phyloP scores from a whole-genome alignment of 2,329 filamentous ascomycete genomes.

The Neopestalotiopsis sp. region DNA sequence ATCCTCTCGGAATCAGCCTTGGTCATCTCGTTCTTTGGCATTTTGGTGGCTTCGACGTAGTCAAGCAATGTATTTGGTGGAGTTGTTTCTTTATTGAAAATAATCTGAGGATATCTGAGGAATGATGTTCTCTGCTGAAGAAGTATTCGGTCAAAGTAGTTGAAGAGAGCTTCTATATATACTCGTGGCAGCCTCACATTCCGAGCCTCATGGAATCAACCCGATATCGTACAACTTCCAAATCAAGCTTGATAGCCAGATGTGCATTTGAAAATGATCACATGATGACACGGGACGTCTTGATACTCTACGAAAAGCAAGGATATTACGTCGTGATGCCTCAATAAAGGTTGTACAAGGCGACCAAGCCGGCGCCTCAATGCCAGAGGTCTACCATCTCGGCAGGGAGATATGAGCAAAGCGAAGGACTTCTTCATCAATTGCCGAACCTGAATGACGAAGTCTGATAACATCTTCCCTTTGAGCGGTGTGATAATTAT shows the following conservation, averaged over 20 bases:
- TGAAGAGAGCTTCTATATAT: background rate
- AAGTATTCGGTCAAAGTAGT: background rate
- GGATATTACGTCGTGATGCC: background rate
- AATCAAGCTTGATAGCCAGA: background rate
- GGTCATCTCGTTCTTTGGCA: constrained; percentile 2
- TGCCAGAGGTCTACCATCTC: background rate
- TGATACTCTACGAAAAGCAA: background rate
- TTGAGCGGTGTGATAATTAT: background rate
- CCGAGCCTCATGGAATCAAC: background rate
- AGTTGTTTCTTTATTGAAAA: background rate
- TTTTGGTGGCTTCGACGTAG: background rate
- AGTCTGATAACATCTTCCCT: background rate
- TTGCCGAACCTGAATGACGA: background rate
- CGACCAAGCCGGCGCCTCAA: background rate
- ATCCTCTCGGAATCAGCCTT: constrained; percentile 9
- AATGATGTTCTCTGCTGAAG: background rate
- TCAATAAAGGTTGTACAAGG: background rate
- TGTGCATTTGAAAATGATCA: background rate
- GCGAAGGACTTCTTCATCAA: background rate
- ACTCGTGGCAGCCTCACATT: background rate
- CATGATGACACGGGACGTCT: background rate
- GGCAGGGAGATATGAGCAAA: background rate
- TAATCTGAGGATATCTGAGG: background rate
- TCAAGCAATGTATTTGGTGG: background rate
- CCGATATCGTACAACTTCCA: background rate